Conservation (phyloP, 2,329 filamentous ascomycete species). For the Neoascochyta sp. region DNA sequence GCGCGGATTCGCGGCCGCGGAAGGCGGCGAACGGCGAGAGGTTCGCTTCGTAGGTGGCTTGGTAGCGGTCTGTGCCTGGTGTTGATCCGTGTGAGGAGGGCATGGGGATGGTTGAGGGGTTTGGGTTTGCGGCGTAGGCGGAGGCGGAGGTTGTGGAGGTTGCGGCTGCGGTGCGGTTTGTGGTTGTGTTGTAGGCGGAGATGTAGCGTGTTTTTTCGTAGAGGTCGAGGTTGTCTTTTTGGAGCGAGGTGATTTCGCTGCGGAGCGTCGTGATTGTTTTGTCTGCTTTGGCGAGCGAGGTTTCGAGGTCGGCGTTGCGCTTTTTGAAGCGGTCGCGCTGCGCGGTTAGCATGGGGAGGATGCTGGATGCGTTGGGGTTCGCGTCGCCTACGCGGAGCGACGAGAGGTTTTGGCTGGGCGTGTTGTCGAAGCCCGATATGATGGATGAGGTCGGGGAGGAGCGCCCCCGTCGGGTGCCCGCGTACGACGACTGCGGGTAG, state of each 20-base stretch:
- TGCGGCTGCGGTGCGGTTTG: conserved; percentile 57
- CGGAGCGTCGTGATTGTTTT: conserved; percentile 77
- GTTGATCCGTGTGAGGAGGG: conserved; percentile 9
- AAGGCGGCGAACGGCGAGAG: conserved; percentile 96
- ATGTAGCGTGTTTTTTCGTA: conserved; percentile 98
- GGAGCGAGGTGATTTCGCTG: conserved; percentile 84
- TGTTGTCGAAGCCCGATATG: conserved; percentile 83
- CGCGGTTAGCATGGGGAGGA: conserved; percentile 96
- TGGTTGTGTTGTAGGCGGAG: conserved; percentile 83
- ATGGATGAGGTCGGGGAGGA: conserved; percentile 95
- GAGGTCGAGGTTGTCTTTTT: conserved; percentile 91
- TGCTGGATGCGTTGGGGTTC: conserved; percentile 74
- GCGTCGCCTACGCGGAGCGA: conserved; percentile 60
- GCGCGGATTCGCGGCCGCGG: conserved; percentile 82
- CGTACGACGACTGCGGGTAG: conserved; percentile 62
- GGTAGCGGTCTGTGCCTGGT: conserved; percentile 73
- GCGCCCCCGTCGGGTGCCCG: conserved; percentile 56
- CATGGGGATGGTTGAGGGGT: conserved; percentile 68
- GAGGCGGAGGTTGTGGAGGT: conserved; percentile 64
- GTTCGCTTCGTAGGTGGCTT: conserved; percentile 89
- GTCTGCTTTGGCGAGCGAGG: conserved; percentile 82
- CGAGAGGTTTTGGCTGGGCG: conserved; percentile 48
- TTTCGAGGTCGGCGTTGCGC: conserved; percentile 85
- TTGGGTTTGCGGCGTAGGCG: conserved; percentile 62
- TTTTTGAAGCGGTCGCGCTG: conserved; percentile 98